Evolutionary conservation across 257 asterid genomes (phyloP), one percentile per base, ranked within the genome.

Genomic region (Echites panduratus): DNA sequence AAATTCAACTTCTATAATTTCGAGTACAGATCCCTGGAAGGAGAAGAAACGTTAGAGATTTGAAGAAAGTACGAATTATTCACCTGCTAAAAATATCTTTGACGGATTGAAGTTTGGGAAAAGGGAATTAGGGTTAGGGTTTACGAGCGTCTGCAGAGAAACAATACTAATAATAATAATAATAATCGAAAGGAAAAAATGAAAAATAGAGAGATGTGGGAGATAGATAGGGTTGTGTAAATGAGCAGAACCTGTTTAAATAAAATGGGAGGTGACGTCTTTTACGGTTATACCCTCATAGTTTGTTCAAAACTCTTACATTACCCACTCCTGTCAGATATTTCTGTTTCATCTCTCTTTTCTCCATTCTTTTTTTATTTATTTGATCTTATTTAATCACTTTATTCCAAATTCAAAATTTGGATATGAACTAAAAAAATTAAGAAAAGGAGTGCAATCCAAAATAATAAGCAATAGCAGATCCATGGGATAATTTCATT

Each of bases 131-230:
- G 83, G 73, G 49, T 47, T 67, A 76, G 81, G 82, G 78, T 61
- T 82, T 74, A 47, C 48, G 57, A 1, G 76, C 69, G 79, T 73
- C 83, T 79, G 84, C 79, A 73, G 78, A 74, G 70, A 75, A 77
- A 52, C 58, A 53, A 53, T 19, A 53, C 1, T 20, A 53, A 53
- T 5, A 53, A 50, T 3, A 56, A 52, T 10, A 40, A 66, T n/a
- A 32, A 32, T 32, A 32, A 32, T 32, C 3, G 38, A 32, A 32
- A 32, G 38, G 38, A 1, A 45, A 29, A 66, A 58, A 13, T 6
- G 27, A 56, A 43, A 40, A 56, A 22, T 7, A 17, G 47, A 22
- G 66, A 3, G 53, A 67, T 17, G 49, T 48, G 38, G 27, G 77
- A 40, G 53, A 47, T 10, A 0, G 73, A 58, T 73, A 59, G 82